These are phyloP conservation scores for Cercospora sesami DNA, from an alignment of 2,329 filamentous ascomycete species.

Conservation along the genomic window DNA sequence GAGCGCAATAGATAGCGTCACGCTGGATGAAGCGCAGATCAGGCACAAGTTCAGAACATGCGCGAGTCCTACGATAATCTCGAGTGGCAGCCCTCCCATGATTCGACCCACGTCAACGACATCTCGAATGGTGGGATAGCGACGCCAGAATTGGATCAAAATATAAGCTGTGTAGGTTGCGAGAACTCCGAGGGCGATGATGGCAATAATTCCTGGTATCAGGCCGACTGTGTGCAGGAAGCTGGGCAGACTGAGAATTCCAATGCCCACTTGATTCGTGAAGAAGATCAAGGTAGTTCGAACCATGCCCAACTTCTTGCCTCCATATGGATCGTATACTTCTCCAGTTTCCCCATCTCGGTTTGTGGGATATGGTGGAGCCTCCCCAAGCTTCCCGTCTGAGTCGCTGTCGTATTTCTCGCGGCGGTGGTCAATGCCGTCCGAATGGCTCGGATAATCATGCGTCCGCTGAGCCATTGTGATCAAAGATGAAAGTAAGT, in stretches of 20 bases:
- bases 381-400: not conserved
- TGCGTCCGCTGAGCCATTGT: not conserved
- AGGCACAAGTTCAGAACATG: conserved; percentile 22
- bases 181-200: conserved; percentile 53
- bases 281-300: conserved; percentile 5
- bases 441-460: not conserved
- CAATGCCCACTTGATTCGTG: conserved; percentile 31
- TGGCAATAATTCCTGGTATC: conserved; percentile 54
- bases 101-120: conserved; percentile 42
- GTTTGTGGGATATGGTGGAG: not conserved
- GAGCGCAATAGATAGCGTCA: conserved; percentile 20
- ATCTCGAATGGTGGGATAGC: conserved; percentile 41
- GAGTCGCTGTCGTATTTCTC: conserved; percentile 5
- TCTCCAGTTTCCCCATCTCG: not conserved
- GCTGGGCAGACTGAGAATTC: conserved; percentile 56
- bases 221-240: conserved; percentile 55
- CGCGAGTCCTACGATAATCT: conserved; percentile 14
- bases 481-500: not conserved
- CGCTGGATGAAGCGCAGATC: conserved; percentile 21
- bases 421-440: not conserved
- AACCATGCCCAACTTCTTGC: conserved; percentile 1
- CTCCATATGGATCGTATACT: conserved; percentile 1
- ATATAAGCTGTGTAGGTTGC: conserved; percentile 49
- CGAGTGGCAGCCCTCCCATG: conserved; percentile 34
- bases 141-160: conserved; percentile 42